These are phyloP conservation scores for Taiozyma sp. DNA, from an alignment of 1,139 yeast genomes.

Conservation along the genomic window DNA sequence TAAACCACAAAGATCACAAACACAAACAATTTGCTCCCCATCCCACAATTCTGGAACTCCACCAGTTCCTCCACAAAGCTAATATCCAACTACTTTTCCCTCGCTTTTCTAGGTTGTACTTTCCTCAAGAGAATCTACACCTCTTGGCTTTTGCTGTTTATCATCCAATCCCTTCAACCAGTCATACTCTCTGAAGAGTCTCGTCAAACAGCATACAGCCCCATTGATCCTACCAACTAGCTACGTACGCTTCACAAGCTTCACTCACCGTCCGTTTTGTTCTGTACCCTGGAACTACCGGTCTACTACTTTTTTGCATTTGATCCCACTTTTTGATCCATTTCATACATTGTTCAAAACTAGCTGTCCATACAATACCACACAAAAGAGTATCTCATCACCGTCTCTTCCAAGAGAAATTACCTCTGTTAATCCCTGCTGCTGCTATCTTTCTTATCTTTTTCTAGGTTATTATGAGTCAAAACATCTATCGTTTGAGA, in stretches of 20 bases:
- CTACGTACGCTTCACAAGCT: neutral
- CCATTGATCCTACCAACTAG: neutral
- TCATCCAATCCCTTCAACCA: neutral
- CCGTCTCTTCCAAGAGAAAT: neutral
- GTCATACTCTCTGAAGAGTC: neutral
- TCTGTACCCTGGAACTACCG: neutral
- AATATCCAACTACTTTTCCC: neutral
- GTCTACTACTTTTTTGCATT: neutral
- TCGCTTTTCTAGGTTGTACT: neutral
- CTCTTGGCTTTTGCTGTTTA: neutral
- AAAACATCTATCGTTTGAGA: conserved; percentile 15
- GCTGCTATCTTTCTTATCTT: neutral
- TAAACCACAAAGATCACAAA: neutral
- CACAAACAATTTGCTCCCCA: neutral
- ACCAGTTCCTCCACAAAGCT: neutral
- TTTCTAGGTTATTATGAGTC: conserved; percentile 14
- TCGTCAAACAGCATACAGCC: neutral
- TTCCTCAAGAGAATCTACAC: neutral
- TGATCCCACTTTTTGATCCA: neutral
- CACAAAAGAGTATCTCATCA: neutral
- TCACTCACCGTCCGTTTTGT: neutral
- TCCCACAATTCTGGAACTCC: neutral
- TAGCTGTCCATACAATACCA: neutral
- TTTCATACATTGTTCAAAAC: neutral
- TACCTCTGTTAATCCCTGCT: neutral